These are phyloP conservation scores for Paraglomus occultum DNA, from an alignment of 192 early-diverging fungal species.

Conservation along the genomic window DNA sequence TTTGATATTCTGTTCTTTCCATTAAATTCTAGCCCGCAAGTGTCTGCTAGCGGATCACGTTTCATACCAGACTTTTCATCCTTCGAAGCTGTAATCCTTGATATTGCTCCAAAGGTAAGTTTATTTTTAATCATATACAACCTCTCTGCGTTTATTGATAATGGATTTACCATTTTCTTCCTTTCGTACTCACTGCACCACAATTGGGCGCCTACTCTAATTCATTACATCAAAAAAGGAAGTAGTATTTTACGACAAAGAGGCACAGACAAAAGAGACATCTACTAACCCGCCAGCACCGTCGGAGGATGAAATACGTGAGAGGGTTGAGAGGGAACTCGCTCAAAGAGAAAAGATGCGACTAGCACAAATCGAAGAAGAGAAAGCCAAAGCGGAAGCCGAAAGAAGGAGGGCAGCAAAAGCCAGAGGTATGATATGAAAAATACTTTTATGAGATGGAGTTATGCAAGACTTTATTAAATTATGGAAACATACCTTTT, in stretches of 20 bases:
- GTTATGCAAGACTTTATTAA: neutral
- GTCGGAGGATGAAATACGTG: conserved; percentile 49
- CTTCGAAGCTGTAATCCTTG: conserved; percentile 77
- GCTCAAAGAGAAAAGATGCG: conserved; percentile 47
- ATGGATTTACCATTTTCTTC: neutral
- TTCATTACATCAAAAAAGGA: conserved; percentile 47
- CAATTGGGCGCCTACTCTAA: neutral
- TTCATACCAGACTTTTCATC: conserved; percentile 65
- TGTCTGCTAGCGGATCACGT: conserved; percentile 8
- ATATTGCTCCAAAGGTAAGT: conserved; percentile 78
- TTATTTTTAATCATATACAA: neutral
- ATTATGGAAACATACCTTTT: neutral
- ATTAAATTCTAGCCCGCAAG: conserved; percentile 26
- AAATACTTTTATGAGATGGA: neutral
- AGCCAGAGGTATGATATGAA: neutral
- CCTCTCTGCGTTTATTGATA: neutral
- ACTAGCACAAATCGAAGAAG: neutral
- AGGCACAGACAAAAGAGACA: conserved; percentile 68
- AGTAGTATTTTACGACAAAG: conserved; percentile 86
- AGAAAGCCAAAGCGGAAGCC: neutral
- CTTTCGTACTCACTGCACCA: neutral
- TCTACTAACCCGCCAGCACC: conserved; percentile 51
- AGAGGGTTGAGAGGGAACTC: conserved; percentile 64
- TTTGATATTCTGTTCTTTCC: neutral
- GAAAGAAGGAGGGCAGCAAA: neutral